phyloP scores from a whole-genome alignment of 2,329 filamentous ascomycete species.

The Pseudogymnoascus sp. region DNA sequence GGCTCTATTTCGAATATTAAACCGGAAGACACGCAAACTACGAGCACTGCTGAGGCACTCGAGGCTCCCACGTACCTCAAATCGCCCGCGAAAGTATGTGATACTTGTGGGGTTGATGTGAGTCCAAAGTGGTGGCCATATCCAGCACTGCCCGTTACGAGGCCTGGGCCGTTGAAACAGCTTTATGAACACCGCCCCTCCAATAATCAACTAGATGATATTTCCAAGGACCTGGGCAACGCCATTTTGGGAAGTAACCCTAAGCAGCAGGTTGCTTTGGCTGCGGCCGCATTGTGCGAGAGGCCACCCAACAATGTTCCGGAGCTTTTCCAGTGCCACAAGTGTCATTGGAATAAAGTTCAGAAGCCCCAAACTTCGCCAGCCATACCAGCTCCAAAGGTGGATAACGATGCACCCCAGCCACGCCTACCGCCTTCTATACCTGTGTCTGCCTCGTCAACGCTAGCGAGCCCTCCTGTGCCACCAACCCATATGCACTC shows the following conservation, averaged over 20 bases:
- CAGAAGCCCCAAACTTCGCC: slow-evolving; percentile 18
- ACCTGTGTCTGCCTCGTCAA: slow-evolving; percentile 12
- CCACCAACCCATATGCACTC: slow-evolving; percentile 24
- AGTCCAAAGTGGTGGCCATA: slow-evolving; percentile 65
- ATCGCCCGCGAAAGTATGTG: slow-evolving; percentile 46
- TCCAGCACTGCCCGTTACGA: slow-evolving; percentile 9
- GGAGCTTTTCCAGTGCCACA: slow-evolving; percentile 60
- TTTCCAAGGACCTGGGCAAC: background rate
- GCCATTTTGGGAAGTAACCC: background rate
- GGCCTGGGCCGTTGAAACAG: slow-evolving; percentile 20
- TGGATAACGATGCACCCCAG: slow-evolving; percentile 16
- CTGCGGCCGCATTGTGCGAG: slow-evolving; percentile 27
- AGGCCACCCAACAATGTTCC: slow-evolving; percentile 19
- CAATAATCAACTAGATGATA: slow-evolving; percentile 2
- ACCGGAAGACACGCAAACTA: slow-evolving; percentile 19
- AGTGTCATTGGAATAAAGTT: slow-evolving; percentile 53
- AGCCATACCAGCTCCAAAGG: slow-evolving; percentile 14
- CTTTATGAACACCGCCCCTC: slow-evolving; percentile 43
- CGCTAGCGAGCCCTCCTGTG: slow-evolving; percentile 26
- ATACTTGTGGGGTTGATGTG: slow-evolving; percentile 60
- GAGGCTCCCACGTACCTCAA: background rate
- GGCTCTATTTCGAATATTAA: slow-evolving; percentile 24
- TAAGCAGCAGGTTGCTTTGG: slow-evolving; percentile 25
- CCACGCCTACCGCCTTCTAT: slow-evolving; percentile 16
- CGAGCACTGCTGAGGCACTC: background rate